A percentile compares a stretch with the other conserved stretches of the same genome.
Conservation (phyloP, 306 rosid species). For the Mimosa bimucronata region DNA sequence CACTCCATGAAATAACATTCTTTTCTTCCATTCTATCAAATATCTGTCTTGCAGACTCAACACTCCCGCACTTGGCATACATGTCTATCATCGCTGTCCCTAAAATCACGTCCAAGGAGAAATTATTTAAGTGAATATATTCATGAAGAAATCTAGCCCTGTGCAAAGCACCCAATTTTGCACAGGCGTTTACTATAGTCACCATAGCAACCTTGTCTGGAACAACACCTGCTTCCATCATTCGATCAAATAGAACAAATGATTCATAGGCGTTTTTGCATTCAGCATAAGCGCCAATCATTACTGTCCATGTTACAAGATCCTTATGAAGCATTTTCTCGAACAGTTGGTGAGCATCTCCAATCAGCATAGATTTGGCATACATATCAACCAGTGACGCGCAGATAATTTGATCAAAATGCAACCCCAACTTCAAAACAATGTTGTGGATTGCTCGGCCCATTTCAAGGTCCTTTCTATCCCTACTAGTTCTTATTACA, state of each 20-base stretch:
- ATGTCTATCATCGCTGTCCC: conserved; percentile 82
- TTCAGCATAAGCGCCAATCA: conserved; percentile 70
- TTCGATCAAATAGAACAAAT: conserved; percentile 67
- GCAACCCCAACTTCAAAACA: conserved; percentile 60
- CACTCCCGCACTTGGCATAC: conserved; percentile 75
- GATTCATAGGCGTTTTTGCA: conserved; percentile 57
- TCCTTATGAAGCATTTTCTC: conserved; percentile 63
- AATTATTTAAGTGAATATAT: conserved; percentile 48
- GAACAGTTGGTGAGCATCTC: conserved; percentile 60
- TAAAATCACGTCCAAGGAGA: conserved; percentile 64
- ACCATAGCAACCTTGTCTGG: conserved; percentile 77
- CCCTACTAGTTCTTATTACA: conserved; percentile 66
- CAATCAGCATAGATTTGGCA: conserved; percentile 56
- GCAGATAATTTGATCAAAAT: conserved; percentile 57
- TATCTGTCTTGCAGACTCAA: conserved; percentile 65
- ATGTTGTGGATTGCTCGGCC: conserved; percentile 59
- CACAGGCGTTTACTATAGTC: conserved; percentile 71
- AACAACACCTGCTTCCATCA: conserved; percentile 67
- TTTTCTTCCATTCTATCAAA: conserved; percentile 66
- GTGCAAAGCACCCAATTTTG: conserved; percentile 75
- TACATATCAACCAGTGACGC: conserved; percentile 75
- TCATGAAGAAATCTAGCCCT: conserved; percentile 62
- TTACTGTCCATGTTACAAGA: conserved; percentile 74
- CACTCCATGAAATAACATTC: conserved; percentile 84
- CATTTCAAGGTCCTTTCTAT: conserved; percentile 50